Evolutionary conservation across 2,329 filamentous ascomycete genomes (phyloP), one percentile per base, ranked within the genome.

Genomic region (Daldinia sp.): DNA sequence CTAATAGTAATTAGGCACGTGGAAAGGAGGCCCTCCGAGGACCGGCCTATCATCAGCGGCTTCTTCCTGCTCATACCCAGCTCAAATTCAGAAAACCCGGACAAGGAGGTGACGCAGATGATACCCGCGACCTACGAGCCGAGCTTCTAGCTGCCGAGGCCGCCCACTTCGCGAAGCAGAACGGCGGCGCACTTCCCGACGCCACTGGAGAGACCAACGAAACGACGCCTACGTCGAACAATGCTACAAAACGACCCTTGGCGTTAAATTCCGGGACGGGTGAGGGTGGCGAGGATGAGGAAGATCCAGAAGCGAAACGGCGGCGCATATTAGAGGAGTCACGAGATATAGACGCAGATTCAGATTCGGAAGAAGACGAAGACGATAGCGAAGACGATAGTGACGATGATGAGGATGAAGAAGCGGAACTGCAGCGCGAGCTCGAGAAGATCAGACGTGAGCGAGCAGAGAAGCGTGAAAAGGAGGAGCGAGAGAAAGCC

Each of bases 11-110:
- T 58, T 67, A 93, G 91, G 94, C 94, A 39, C 88, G 90, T 76
- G 95, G 95, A 76, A 97, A 97, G 83, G 95, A 99, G 79, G 93
- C 94, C 73, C 90, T 93, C 63, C 90, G 93, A 73, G 95, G 95
- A 48, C 92, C 93, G 50, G 94, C 93, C 71, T 98, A 97, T 82
- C 95, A 99, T 77, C 94, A 98, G 79, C 91, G 95, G 72, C 90
- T 98, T 13, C 89, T 97, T 11, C 94, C 95, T 30, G 95, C 95
- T 29, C 91, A 99, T 78, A 98, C 92, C 10, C 89, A 92, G 68
- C 89, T 99, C 75, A 99, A 99, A 81, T 91, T 90, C 75, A 88
- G 89, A 64, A 87, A 95, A 81, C 85, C 90, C n/a, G 94, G 93
- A 43, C 95, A 99, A 81, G 95, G 95, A 71, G 92, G 92, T 68